Conservation (phyloP, 2,329 filamentous ascomycete genomes). For the Sporothrix curviconia region DNA sequence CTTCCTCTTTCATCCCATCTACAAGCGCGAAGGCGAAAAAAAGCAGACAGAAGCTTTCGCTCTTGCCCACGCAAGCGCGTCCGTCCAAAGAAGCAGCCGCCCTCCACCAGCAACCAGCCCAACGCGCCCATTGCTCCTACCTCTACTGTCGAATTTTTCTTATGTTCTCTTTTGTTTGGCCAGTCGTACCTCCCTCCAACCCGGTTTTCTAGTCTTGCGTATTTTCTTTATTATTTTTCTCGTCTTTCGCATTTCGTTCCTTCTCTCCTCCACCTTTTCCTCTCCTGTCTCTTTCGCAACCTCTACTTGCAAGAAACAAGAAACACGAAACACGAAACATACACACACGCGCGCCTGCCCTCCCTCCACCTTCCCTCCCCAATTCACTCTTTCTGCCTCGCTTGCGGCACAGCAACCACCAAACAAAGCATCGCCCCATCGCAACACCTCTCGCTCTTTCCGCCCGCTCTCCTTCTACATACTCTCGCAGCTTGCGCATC, state of each 20-base stretch:
- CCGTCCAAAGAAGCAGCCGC: background rate
- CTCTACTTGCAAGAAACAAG: background rate
- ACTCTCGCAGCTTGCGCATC: too few species aligned
- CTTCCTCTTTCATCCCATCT: background rate
- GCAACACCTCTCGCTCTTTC: background rate
- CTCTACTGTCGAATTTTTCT: background rate
- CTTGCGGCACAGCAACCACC: background rate
- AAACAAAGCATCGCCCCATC: background rate
- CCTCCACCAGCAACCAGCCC: background rate
- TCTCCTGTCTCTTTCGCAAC: background rate
- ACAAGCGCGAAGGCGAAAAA: too few species aligned
- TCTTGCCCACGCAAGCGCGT: constrained; percentile 10
- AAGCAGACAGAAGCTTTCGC: too few species aligned
- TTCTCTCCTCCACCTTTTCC: background rate
- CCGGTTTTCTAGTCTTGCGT: background rate
- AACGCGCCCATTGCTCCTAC: background rate
- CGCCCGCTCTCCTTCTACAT: background rate
- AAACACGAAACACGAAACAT: constrained; percentile 2
- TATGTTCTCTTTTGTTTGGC: background rate
- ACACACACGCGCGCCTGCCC: too few species aligned
- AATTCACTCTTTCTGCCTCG: too few species aligned
- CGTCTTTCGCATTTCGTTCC: background rate
- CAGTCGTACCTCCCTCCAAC: background rate
- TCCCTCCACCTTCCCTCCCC: too few species aligned
- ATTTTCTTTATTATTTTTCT: background rate